Percentiles rank a stretch among this genome's conserved stretches.
These are phyloP conservation scores for Prunus fruticosa DNA, from an alignment of 306 rosid genomes.

Conservation along the genomic window DNA sequence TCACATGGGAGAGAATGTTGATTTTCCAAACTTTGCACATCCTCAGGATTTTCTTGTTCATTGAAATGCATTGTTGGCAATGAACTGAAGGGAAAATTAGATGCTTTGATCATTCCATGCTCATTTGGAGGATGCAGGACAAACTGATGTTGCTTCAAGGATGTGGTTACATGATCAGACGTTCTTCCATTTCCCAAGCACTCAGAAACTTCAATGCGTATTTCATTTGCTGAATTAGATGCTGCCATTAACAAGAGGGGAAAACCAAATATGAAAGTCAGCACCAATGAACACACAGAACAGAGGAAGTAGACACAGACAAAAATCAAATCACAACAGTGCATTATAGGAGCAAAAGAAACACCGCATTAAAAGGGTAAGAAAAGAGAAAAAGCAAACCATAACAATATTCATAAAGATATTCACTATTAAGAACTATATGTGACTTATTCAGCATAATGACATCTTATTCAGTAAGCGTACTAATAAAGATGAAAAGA, in stretches of 20 bases:
- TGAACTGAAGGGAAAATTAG: conserved; percentile 38
- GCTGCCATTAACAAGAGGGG: conserved; percentile 21
- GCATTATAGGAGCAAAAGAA: background rate
- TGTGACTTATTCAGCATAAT: background rate
- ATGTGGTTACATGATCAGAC: conserved; percentile 21
- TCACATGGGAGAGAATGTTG: conserved; percentile 8
- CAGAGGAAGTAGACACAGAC: background rate
- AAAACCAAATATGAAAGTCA: background rate
- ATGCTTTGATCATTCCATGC: conserved; percentile 29
- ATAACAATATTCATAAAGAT: background rate
- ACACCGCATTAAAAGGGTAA: background rate
- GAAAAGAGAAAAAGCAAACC: too few relatives aligned
- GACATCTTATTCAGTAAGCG: background rate
- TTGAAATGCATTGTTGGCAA: conserved; percentile 43
- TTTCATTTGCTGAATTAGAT: conserved; percentile 40
- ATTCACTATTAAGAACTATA: background rate
- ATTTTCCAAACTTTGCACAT: conserved; percentile 24
- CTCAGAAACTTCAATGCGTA: conserved; percentile 27
- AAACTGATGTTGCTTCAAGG: conserved; percentile 37
- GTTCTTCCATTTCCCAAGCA: conserved; percentile 32
- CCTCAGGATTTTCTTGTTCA: conserved; percentile 26
- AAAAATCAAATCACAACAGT: background rate
- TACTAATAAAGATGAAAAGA: background rate
- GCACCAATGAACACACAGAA: background rate
- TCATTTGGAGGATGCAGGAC: conserved; percentile 24